Base-by-base conservation (phyloP, 441 rosid species). In the Pelargonium hybrid region DNA sequence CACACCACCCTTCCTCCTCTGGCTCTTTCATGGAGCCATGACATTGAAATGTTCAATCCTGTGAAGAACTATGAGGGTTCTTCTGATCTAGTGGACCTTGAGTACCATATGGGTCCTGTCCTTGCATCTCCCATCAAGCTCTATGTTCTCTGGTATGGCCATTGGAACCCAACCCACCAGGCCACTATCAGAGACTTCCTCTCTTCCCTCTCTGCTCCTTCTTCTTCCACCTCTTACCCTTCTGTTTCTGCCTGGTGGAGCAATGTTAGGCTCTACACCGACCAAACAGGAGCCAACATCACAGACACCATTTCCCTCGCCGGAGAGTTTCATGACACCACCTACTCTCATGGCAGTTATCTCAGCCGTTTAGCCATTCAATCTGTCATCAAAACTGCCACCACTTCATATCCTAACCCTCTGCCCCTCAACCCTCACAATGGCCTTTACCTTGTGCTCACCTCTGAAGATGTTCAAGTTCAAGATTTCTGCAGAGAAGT, bases 51-150 rank as follows among this genome's bases (percentile, higher is more conserved):
- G 65, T 81, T 78, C 76, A 48, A 71, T 62, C 82, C 66, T 57
- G 81, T 75, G 25, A 80, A 79, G 62, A 79, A 81, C 71, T 86
- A 75, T 68, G 87, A 82, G 68, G 93, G 90, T 5, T 85, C 90
- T 5, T 84, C 89, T 52, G 85, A 87, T 65, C 72, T 82, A 2
- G 81, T 73, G 11, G 78, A 83, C 69, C 84, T 87, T 56, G 73
- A 80, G 64, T 85, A 87, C 77, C 91, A 85, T 81, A 84, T 84
- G 91, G 93, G 89, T 18, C 91, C 91, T 45, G 88, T 85, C 34
- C 79, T 87, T 41, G 78, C 89, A 5, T 81, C 86, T 10, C 81
- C 87, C 56, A 70, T 84, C 70, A 79, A 71, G 25, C 29, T 87
- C 66, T 85, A 84, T 73, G 76, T 88, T 25, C 81, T 87, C 72